Base-by-base conservation (phyloP, 2,329 filamentous ascomycete species). In the Xylaria sp. region DNA sequence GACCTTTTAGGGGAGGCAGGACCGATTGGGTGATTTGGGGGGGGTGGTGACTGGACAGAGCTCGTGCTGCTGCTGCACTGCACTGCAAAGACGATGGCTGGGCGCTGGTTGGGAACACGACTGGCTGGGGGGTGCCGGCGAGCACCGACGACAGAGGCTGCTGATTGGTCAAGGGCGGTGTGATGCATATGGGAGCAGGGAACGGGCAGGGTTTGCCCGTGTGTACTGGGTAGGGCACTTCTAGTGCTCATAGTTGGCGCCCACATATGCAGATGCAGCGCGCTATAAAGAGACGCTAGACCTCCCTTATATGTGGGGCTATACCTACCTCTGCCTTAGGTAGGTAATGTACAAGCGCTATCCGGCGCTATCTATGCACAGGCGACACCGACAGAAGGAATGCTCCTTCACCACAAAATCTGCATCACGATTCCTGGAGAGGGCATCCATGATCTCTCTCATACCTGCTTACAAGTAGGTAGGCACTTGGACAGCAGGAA, bases 11-110 rank as follows among this genome's bases (percentile, higher is more conserved):
- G 61, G 61, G 49, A 50, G 56, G 50, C 47, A 47, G 43, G 54
- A 37, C 42, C 49, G 40, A 37, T 49, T 51, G 52, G 59, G 50
- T 12, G 21, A 31, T 25, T 45, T n/a, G n/a, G n/a, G n/a, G n/a
- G n/a, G n/a, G n/a, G n/a, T n/a, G n/a, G n/a, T n/a, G n/a, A n/a
- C n/a, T n/a, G n/a, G n/a, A n/a, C n/a, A n/a, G n/a, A n/a, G 25
- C 52, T 43, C 52, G 21, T 42, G 47, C 28, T 55, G 37, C n/a
- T 63, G 43, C 43, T 31, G 28, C 28, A 31, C n/a, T 60, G 43
- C 43, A 35, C 54, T 53, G 35, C 31, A 64, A 61, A 58, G 21
- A 45, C 61, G 42, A 64, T 64, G 61, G 61, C 61, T 64, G 61
- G 58, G 38, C 28, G 28, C 28, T 5, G 28, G 28, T n/a, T 31